Evolutionary conservation across 2,329 filamentous ascomycete genomes (phyloP), one percentile per base, ranked within the genome.

Genomic region (Cladosporium sp.): DNA sequence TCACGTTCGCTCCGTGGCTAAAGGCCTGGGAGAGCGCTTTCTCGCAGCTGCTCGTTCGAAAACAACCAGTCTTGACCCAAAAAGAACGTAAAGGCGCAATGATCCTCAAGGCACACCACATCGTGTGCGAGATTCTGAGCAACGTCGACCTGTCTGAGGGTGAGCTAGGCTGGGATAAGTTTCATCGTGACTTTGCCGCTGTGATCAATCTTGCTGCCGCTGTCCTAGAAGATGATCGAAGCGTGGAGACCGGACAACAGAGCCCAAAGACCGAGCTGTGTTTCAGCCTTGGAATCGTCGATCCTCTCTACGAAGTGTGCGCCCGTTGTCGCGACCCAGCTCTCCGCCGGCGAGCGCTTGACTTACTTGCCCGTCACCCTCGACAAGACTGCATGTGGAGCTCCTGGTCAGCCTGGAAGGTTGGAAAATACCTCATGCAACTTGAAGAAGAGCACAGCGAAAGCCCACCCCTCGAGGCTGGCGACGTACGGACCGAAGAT

Each of bases 381-480:
- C 22, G 53, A 14, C 61, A 62, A 49, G 61, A 62, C 18, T 61
- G 57, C 32, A 55, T 61, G 53, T 62, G 57, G 56, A 56, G 49
- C 3, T 58, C 55, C 3, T 62, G 58, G 59, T 57, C 56, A 5
- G 60, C 61, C 8, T 63, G 59, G 57, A 62, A 63, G 33, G 56
- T 62, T 10, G 58, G 59, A 14, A 61, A 59, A 40, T 63, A 60
- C 46, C 41, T 61, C 33, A 49, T 61, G 46, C 49, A 54, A 5
- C 41, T 59, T 1, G 59, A 61, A 53, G 61, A 60, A 46, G 57
- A 56, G 41, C 48, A 46, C 2, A 45, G 35, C 7, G 54, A 56
- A n/a, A 48, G 32, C 9, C 41, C 43, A n/a, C 46, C 57, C 13
- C 53, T 44, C 10, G 50, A 32, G 14, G 50, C 54, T 3, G 46